Evolutionary conservation across 2,329 filamentous ascomycete genomes (phyloP), one percentile per base, ranked within the genome.

Genomic region (Aspergillus oerlinghausenensis): DNA sequence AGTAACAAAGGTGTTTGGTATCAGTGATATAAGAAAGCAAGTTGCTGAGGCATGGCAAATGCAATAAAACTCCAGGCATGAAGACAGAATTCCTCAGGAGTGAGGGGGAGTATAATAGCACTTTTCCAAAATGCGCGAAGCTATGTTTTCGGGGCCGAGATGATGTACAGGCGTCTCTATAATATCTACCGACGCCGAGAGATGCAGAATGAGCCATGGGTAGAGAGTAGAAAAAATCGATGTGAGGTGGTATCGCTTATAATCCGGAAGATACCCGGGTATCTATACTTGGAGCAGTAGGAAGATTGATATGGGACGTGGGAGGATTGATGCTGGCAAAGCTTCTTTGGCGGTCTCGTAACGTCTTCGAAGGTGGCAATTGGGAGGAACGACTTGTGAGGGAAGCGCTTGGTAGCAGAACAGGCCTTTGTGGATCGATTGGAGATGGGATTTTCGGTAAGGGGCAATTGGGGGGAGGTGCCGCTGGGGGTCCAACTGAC

Each of bases 391-490:
- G 48, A 50, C 17, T 54, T 49, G 21, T 53, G 42, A 9, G 51
- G 38, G 42, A 42, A 47, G 43, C 21, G 9, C n/a, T 47, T 14
- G 43, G 43, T 26, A 23, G 43, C 11, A 43, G n/a, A 17, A 28
- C 21, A 32, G 3, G 43, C 17, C 42, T 50, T 55, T n/a, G 59
- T 45, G 48, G 4, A 21, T 61, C 54, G 4, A 61, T 45, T 8
- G 63, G 60, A 0, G 63, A 65, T 7, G 70, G 70, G 1, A 73
- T 67, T 47, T 72, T 68, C 4, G 70, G 70, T 3, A 73, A 57
- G 1, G 70, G 70, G 42, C 66, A 71, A 43, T 67, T 71, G 3
- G 70, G 70, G 35, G 70, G 70, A 42, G 70, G 70, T 8, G 65
- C 66, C 10, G 60, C 53, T 1, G 70, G 70, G 26, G 70, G 70